Base-by-base conservation (phyloP, 331 rosid genomes). In the Cydonia oblonga region DNA sequence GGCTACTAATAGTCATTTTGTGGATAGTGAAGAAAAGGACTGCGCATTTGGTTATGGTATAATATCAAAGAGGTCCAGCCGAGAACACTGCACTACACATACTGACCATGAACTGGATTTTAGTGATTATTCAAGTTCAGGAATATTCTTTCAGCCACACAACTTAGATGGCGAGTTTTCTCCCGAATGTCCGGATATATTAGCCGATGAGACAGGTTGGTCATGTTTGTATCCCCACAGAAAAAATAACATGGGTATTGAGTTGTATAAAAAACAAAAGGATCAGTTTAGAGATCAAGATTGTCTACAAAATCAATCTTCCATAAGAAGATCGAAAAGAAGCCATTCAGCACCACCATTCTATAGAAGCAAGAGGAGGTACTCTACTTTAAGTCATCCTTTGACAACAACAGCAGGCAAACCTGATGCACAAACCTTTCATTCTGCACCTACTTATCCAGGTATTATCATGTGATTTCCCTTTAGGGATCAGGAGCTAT, bases 271-370 rank as follows among this genome's bases (percentile, higher is more conserved):
- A 69, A 81, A 79, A 54, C 78, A 69, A 69, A 82, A 57, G 60
- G 84, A 83, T 66, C 49, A 13, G 35, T 42, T 40, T 66, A 71
- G 73, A 68, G 64, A 69, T 78, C 77, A 78, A 72, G 64, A 64
- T 76, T 80, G 64, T 65, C 73, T 78, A 38, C 75, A 79, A 57
- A 75, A 52, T 73, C 70, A 24, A 68, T 61, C 44, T 77, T 42
- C 71, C 22, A 61, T 32, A 52, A 68, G 74, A 80, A 86, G 92
- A 78, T 76, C 84, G 30, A 85, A 74, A 79, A 79, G 98, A 84
- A 81, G 97, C 83, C 75, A 46, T 73, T 93, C 98, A 23, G 96
- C 97, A 80, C 97, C 97, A 59, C 97, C 98, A 56, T 86, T 87
- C 74, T 64, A 78, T 77, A 84, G 79, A 83, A 69, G 88, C 29